Conservation (phyloP, 805 yeast genomes). For the Hanseniaspora taiwanica region DNA sequence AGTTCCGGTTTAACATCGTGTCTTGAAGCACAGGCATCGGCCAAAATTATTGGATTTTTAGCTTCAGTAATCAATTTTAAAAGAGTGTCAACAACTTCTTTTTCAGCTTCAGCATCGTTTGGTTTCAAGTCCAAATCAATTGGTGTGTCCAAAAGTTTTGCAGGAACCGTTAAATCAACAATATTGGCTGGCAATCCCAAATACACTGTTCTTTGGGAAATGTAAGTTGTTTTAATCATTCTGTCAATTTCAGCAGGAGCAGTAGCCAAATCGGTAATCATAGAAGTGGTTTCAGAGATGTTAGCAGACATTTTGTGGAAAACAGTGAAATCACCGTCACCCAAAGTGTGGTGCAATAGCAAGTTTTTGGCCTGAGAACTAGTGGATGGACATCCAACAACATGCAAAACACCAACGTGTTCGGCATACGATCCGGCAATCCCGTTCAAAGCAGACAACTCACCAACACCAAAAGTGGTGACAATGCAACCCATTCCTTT, state of each 20-base stretch:
- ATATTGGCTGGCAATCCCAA: constrained; percentile 74
- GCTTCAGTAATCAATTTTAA: constrained; percentile 42
- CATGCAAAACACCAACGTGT: constrained; percentile 73
- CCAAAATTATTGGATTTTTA: constrained; percentile 58
- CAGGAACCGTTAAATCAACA: constrained; percentile 51
- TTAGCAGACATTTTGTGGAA: constrained; percentile 68
- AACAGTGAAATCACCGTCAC: constrained; percentile 70
- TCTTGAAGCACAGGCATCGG: constrained; percentile 80
- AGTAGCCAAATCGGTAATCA: constrained; percentile 45
- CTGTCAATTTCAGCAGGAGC: constrained; percentile 67
- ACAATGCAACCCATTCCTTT: constrained; percentile 62
- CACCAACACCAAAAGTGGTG: constrained; percentile 90
- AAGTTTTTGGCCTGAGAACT: constrained; percentile 60
- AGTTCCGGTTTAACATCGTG: constrained; percentile 59
- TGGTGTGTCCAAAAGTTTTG: constrained; percentile 44
- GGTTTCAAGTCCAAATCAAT: constrained; percentile 45
- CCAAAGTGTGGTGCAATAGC: constrained; percentile 71
- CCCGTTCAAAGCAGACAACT: constrained; percentile 71
- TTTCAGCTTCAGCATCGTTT: constrained; percentile 49
- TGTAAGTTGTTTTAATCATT: constrained; percentile 57
- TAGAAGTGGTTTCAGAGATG: constrained; percentile 54
- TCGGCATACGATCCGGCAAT: constrained; percentile 84
- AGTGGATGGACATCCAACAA: constrained; percentile 77
- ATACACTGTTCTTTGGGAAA: constrained; percentile 70
- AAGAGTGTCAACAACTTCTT: constrained; percentile 44